Percentiles rank a stretch among this genome's conserved stretches.
Evolutionary conservation across 1,139 yeast species (phyloP).

Genomic region (Yamadazyma jaroonii): DNA sequence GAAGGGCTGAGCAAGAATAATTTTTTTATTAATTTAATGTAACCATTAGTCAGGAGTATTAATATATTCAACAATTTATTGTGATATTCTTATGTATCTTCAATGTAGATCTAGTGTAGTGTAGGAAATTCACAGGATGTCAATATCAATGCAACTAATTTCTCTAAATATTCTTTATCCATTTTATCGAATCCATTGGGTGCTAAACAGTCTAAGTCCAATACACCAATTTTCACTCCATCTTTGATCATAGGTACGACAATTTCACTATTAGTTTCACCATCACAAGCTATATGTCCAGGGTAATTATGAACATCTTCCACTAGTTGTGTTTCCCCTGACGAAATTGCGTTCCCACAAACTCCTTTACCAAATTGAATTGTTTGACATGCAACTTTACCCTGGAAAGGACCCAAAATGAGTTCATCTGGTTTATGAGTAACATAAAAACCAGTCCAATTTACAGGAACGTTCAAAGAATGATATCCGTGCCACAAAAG

Average conservation of each 20-base stretch:
- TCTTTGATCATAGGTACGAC: slow-evolving; percentile 74
- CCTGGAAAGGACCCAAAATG: slow-evolving; percentile 90
- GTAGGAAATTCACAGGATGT: slow-evolving; percentile 39
- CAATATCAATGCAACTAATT: slow-evolving; percentile 51
- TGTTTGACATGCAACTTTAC: slow-evolving; percentile 91
- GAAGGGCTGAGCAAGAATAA: slow-evolving; percentile 42
- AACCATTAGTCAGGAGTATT: no score
- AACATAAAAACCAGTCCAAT: slow-evolving; percentile 94
- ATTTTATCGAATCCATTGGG: slow-evolving; percentile 60
- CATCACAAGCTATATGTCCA: slow-evolving; percentile 97
- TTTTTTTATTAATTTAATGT: background rate
- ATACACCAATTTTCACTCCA: slow-evolving; percentile 61
- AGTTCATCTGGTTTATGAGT: slow-evolving; percentile 38
- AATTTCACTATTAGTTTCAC: slow-evolving; percentile 88
- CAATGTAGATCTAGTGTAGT: background rate
- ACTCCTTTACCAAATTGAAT: slow-evolving; percentile 83
- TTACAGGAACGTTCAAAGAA: slow-evolving; percentile 55
- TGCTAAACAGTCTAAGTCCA: slow-evolving; percentile 80
- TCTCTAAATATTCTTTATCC: slow-evolving; percentile 61
- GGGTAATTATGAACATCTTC: slow-evolving; percentile 74
- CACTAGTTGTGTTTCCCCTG: slow-evolving; percentile 65
- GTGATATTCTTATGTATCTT: no score
- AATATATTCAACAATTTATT: no score
- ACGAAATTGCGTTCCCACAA: slow-evolving; percentile 79
- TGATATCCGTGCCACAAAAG: slow-evolving; percentile 86